phyloP scores from a whole-genome alignment of 495 filamentous ascomycete genomes.

The Penicillium desertorum region DNA sequence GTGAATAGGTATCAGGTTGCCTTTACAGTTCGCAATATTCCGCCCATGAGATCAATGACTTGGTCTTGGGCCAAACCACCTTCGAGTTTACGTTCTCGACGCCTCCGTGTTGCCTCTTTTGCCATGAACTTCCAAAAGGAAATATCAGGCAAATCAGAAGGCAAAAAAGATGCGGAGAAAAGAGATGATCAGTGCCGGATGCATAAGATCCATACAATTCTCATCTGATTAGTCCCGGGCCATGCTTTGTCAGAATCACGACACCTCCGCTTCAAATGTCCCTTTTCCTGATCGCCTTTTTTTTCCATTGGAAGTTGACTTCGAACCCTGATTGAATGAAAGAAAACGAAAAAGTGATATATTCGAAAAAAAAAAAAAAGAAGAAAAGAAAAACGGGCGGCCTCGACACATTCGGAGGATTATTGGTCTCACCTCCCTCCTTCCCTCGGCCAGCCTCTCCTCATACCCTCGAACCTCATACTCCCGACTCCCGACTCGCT shows the following conservation, averaged over 20 bases:
- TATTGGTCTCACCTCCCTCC: slow-evolving; percentile 14
- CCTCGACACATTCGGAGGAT: slow-evolving; percentile 7
- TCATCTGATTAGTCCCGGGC: slow-evolving; percentile 21
- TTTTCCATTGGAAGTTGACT: slow-evolving; percentile 6
- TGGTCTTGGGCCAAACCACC: neutral
- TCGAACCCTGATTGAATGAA: neutral
- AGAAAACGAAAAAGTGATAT: neutral
- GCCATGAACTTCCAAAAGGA: neutral
- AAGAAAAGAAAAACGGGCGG: neutral
- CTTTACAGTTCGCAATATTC: neutral
- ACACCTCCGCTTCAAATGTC: slow-evolving; percentile 32
- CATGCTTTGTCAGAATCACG: slow-evolving; percentile 37
- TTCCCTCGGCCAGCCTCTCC: slow-evolving; percentile 24
- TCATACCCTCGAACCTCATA: slow-evolving; percentile 5
- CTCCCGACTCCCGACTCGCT: slow-evolving; percentile 3
- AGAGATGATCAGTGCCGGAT: slow-evolving; percentile 6
- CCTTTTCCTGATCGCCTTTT: slow-evolving; percentile 16
- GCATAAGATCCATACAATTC: slow-evolving; percentile 9
- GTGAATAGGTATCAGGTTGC: neutral
- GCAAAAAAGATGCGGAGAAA: slow-evolving; percentile 6
- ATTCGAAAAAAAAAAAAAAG: neutral
- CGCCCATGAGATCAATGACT: neutral
- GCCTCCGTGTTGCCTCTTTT: slow-evolving; percentile 9
- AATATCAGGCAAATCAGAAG: slow-evolving; percentile 1
- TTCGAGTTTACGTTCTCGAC: neutral